These are phyloP conservation scores for Leishmania lainsoni DNA, from an alignment of 208 protist species.

Conservation along the genomic window DNA sequence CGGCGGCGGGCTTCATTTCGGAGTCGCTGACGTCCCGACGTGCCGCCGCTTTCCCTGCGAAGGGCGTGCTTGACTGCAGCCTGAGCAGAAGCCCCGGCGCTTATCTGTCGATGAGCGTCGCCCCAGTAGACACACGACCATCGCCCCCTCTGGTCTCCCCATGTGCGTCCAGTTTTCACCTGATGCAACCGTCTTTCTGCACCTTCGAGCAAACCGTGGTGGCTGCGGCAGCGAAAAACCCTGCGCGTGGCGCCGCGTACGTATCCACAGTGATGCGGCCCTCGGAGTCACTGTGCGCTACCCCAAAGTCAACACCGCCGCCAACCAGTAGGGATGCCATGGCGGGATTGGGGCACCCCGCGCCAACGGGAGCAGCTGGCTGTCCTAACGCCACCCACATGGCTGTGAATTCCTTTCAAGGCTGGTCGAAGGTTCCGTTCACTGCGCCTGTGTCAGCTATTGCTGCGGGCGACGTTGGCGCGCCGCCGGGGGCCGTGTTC, in stretches of 20 bases:
- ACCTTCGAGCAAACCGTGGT: not conserved
- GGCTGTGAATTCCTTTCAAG: not conserved
- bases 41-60: not conserved
- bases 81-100: not conserved
- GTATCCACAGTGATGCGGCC: not conserved
- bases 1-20: not conserved
- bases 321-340: not conserved
- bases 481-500: not conserved
- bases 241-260: not conserved
- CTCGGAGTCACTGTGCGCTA: not conserved
- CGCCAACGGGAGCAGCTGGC: not conserved
- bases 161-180: not conserved
- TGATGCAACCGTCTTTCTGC: not conserved
- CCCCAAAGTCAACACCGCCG: not conserved
- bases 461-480: not conserved
- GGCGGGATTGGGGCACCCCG: not conserved
- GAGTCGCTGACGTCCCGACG: not conserved
- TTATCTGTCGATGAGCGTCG: not conserved
- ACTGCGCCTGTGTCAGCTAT: not conserved
- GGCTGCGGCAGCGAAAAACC: not conserved
- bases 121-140: not conserved
- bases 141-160: not conserved
- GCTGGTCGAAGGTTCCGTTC: not conserved
- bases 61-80: not conserved
- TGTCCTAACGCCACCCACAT: no score